phyloP scores from a whole-genome alignment of 2,329 filamentous ascomycete genomes.

The Endothia cerciana region DNA sequence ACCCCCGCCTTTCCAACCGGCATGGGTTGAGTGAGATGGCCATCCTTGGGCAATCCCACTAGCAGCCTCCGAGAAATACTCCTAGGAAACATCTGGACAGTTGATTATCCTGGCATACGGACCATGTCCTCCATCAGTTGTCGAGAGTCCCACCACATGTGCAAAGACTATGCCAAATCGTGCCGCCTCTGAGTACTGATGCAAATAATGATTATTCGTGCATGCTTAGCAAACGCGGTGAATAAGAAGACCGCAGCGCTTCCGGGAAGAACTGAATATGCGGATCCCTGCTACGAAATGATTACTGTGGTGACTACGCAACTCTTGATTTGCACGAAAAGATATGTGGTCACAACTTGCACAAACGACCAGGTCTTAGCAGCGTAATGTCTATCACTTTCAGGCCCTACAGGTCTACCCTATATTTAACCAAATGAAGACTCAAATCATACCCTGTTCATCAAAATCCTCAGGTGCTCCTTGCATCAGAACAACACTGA shows the following conservation, averaged over 20 bases:
- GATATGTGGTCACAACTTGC: not conserved
- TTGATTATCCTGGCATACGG: too few species aligned
- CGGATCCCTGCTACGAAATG: too few species aligned
- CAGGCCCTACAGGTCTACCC: not conserved
- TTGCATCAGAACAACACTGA: not conserved
- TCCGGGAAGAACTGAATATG: too few species aligned
- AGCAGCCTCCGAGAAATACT: not conserved
- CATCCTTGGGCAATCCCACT: not conserved
- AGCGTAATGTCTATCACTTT: not conserved
- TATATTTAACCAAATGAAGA: not conserved
- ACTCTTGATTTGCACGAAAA: not conserved
- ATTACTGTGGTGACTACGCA: too few species aligned
- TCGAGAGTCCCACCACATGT: not conserved
- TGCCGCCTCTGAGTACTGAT: too few species aligned
- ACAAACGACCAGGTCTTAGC: too few species aligned
- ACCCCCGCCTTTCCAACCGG: not conserved
- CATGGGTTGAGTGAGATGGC: not conserved
- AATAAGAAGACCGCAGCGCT: too few species aligned
- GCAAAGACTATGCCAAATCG: not conserved
- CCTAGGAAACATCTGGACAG: not conserved
- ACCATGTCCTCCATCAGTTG: not conserved
- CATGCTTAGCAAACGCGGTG: too few species aligned
- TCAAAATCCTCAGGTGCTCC: not conserved
- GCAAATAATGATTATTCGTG: too few species aligned
- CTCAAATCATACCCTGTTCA: conserved; percentile 12